A percentile compares a stretch with the other conserved stretches of the same genome.
These are phyloP conservation scores for Leishmania martiniquensis DNA, from an alignment of 208 protist species.

Conservation along the genomic window DNA sequence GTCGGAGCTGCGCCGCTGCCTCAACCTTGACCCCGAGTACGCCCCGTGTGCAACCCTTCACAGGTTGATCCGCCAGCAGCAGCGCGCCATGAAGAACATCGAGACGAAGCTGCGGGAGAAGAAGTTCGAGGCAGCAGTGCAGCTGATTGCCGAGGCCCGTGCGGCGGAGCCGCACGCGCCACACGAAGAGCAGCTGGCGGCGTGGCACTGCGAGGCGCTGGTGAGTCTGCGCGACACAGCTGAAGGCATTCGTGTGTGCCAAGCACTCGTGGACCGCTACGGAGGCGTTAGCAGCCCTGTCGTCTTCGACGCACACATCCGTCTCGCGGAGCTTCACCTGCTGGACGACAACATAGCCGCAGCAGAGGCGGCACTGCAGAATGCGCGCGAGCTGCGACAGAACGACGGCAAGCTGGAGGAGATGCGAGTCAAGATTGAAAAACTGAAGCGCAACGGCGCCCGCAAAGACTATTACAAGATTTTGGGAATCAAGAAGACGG, in stretches of 20 bases:
- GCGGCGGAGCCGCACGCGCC: constrained; percentile 53
- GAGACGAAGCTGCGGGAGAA: constrained; percentile 39
- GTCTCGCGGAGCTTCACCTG: constrained; percentile 80
- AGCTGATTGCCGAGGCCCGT: constrained; percentile 48
- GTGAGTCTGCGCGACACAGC: constrained; percentile 60
- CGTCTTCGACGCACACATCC: constrained; percentile 54
- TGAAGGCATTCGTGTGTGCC: constrained; percentile 59
- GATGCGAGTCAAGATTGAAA: constrained; percentile 58
- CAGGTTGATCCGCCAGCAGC: constrained; percentile 72
- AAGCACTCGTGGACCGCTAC: constrained; percentile 39
- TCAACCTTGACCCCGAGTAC: constrained; percentile 88
- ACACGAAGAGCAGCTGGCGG: constrained; percentile 67
- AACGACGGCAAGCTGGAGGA: constrained; percentile 38
- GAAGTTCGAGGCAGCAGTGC: constrained; percentile 52
- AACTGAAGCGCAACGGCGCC: constrained; percentile 43
- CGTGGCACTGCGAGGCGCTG: constrained; percentile 82
- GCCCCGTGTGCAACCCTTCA: constrained; percentile 64
- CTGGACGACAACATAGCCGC: constrained; percentile 70
- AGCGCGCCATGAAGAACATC: constrained; percentile 44
- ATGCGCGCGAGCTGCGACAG: constrained; percentile 38
- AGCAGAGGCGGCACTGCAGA: constrained; percentile 61
- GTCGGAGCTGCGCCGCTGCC: constrained; percentile 72
- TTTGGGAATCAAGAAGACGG: constrained; percentile 86
- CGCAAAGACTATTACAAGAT: constrained; percentile 95
- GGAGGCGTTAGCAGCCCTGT: constrained; percentile 41